phyloP scores from a whole-genome alignment of 805 yeast species.

The Lipomyces yamanashiensis region DNA sequence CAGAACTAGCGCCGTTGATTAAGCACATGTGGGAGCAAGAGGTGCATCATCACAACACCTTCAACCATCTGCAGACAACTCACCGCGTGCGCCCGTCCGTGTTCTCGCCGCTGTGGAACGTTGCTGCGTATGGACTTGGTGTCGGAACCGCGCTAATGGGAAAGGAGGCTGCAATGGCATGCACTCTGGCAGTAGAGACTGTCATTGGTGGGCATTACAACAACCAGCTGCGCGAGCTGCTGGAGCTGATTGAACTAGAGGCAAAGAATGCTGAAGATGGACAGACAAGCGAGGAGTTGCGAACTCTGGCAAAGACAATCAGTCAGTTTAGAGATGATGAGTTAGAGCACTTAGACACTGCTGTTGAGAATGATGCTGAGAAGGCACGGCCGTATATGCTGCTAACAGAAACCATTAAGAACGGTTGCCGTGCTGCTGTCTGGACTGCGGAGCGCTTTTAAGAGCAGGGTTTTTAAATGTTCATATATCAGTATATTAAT shows the following conservation, averaged over 20 bases:
- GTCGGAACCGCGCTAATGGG: slow-evolving; percentile 82
- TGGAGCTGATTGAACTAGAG: slow-evolving; percentile 23
- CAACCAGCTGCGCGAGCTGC: slow-evolving; percentile 76
- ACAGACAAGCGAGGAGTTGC: slow-evolving; percentile 59
- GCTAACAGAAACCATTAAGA: slow-evolving; percentile 84
- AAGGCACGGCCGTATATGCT: slow-evolving; percentile 90
- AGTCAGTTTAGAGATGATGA: slow-evolving; percentile 89
- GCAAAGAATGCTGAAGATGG: slow-evolving; percentile 17
- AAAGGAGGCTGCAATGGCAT: slow-evolving; percentile 98
- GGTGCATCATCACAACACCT: slow-evolving; percentile 84
- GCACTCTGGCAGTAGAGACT: slow-evolving; percentile 98
- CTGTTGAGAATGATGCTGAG: slow-evolving; percentile 88
- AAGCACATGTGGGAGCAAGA: slow-evolving; percentile 99
- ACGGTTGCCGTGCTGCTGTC: slow-evolving; percentile 84
- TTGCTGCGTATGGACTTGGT: slow-evolving; percentile 88
- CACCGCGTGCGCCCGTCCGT: slow-evolving; percentile 90
- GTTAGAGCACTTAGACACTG: slow-evolving; percentile 92
- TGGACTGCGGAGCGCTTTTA: slow-evolving; percentile 86
- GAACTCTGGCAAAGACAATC: slow-evolving; percentile 62
- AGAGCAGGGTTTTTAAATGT: background rate
- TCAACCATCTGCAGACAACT: slow-evolving; percentile 72
- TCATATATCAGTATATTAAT: background rate
- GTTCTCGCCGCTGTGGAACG: slow-evolving; percentile 90
- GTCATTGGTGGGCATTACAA: slow-evolving; percentile 97
- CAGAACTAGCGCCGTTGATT: slow-evolving; percentile 76